phyloP scores from a whole-genome alignment of 2,329 filamentous ascomycete species.

The Colletotrichum acutatum region DNA sequence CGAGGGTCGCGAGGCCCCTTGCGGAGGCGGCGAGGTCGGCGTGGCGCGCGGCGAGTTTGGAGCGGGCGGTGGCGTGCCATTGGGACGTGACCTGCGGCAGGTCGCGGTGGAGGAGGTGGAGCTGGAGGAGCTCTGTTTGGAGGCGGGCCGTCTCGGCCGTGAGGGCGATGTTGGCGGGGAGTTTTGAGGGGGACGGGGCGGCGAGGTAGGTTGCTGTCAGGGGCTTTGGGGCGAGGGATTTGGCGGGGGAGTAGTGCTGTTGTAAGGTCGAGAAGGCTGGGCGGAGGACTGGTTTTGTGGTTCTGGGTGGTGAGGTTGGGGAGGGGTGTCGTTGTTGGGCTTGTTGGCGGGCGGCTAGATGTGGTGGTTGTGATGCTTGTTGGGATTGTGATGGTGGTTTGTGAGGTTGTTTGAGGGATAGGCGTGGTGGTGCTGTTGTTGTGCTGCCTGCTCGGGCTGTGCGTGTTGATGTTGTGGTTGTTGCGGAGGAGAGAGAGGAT shows the following conservation, averaged over 20 bases:
- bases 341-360: constrained; percentile 1
- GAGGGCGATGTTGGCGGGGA: constrained; percentile 68
- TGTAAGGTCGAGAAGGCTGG: constrained; percentile 72
- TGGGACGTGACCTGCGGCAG: constrained; percentile 54
- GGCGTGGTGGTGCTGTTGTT: constrained; percentile 1
- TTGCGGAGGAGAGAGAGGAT: constrained; percentile 3
- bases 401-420: neutral
- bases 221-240: constrained; percentile 69
- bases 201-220: constrained; percentile 67
- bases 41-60: constrained; percentile 60
- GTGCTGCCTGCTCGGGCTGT: constrained; percentile 28
- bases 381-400: constrained; percentile 48
- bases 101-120: constrained; percentile 71
- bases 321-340: constrained; percentile 2
- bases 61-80: constrained; percentile 68
- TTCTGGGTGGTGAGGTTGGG: constrained; percentile 14
- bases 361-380: constrained; percentile 47
- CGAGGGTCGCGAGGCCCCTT: constrained; percentile 47
- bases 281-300: constrained; percentile 46
- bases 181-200: constrained; percentile 70
- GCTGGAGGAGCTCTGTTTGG: constrained; percentile 73
- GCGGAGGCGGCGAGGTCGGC: constrained; percentile 48
- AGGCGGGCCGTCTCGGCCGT: constrained; percentile 68
- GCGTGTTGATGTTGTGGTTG: constrained; percentile 25
- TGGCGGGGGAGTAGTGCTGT: constrained; percentile 75